These are phyloP conservation scores for Daldinia decipiens DNA, from an alignment of 495 filamentous ascomycete species.

Conservation along the genomic window DNA sequence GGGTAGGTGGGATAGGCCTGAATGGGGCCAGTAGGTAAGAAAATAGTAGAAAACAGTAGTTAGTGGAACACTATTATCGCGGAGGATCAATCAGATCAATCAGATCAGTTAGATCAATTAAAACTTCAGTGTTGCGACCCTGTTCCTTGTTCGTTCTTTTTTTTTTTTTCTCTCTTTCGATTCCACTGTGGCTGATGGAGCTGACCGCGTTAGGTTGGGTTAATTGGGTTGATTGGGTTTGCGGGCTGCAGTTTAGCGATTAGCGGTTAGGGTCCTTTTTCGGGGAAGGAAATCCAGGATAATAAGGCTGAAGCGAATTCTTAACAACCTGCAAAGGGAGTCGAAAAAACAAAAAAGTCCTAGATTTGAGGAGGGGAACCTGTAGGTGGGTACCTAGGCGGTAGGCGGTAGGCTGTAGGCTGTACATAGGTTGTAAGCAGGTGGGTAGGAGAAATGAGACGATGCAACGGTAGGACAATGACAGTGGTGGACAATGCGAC, in stretches of 20 bases:
- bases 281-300: constrained; percentile 21
- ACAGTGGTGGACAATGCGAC: constrained; percentile 25
- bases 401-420: constrained; percentile 4
- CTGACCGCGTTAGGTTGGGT: constrained; percentile 29
- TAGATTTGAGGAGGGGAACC: constrained; percentile 36
- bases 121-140: constrained; percentile 5
- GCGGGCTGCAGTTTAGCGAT: neutral
- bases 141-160: constrained; percentile 28
- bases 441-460: constrained; percentile 37
- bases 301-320: constrained; percentile 38
- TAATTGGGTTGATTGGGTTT: constrained; percentile 5
- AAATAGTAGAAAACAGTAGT: constrained; percentile 42
- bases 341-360: constrained; percentile 31
- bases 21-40: constrained; percentile 35
- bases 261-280: constrained; percentile 4
- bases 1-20: constrained; percentile 14
- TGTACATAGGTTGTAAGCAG: constrained; percentile 3
- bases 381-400: constrained; percentile 21
- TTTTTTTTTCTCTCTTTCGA: neutral
- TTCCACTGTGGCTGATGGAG: constrained; percentile 43
- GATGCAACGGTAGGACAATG: constrained; percentile 36
- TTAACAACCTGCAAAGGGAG: constrained; percentile 19
- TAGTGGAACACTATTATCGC: constrained; percentile 29
- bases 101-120: constrained; percentile 11
- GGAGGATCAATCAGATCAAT: constrained; percentile 34